Percentiles rank a stretch among this genome's conserved stretches.
phyloP scores from a whole-genome alignment of 2,329 filamentous ascomycete genomes.

The Arachnomyces sp. region DNA sequence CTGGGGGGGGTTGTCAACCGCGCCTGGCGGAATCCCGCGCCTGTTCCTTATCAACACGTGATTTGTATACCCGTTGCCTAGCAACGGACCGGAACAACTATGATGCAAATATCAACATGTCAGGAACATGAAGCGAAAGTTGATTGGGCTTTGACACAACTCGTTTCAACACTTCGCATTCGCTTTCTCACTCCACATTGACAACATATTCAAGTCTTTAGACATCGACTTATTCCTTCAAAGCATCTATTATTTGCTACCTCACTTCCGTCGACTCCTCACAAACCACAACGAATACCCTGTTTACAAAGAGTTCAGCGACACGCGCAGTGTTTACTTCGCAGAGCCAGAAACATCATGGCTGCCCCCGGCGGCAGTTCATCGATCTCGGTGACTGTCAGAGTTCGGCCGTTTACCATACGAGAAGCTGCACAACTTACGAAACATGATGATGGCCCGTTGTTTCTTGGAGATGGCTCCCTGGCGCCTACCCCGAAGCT shows the following conservation, averaged over 20 bases:
- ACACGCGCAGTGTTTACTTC: slow-evolving; percentile 1
- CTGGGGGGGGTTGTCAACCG: too few species aligned
- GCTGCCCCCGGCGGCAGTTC: slow-evolving; percentile 37
- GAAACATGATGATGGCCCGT: slow-evolving; percentile 66
- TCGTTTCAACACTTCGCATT: not conserved
- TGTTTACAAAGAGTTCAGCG: slow-evolving; percentile 4
- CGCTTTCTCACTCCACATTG: not conserved
- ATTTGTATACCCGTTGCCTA: too few species aligned
- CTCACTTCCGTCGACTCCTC: not conserved
- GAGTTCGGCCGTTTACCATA: slow-evolving; percentile 64
- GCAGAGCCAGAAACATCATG: slow-evolving; percentile 22
- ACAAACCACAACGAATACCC: not conserved
- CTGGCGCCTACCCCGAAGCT: slow-evolving; percentile 83
- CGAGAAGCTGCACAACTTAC: slow-evolving; percentile 86
- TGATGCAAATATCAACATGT: too few species aligned
- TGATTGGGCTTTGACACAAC: not conserved
- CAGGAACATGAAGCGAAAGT: not conserved
- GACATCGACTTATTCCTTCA: not conserved
- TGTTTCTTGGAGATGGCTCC: slow-evolving; percentile 95
- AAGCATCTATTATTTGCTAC: too few species aligned
- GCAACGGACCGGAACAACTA: too few species aligned
- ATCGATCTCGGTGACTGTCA: slow-evolving; percentile 46
- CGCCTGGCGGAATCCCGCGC: too few species aligned
- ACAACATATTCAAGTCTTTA: not conserved
- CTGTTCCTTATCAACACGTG: too few species aligned